Evolutionary conservation across 2,329 filamentous ascomycete species (phyloP).

Genomic region (Nigrograna mackinnonii): DNA sequence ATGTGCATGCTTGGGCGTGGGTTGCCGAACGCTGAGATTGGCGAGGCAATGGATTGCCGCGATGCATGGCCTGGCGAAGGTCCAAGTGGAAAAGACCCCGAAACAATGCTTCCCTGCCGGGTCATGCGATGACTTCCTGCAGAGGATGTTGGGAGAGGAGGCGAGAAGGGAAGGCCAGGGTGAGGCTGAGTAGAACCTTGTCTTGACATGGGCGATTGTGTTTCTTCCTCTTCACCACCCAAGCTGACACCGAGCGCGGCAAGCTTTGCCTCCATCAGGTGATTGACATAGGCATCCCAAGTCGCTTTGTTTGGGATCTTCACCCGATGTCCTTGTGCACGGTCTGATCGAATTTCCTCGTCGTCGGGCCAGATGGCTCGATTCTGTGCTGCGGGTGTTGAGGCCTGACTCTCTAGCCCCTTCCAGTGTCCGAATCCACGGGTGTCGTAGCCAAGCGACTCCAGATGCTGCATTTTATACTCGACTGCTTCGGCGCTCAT

Average conservation of each 20-base stretch:
- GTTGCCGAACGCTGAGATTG: slow-evolving; percentile 66
- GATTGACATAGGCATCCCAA: slow-evolving; percentile 80
- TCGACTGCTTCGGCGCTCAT: slow-evolving; percentile 57
- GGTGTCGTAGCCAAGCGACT: slow-evolving; percentile 70
- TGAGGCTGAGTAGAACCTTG: slow-evolving; percentile 76
- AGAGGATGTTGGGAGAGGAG: slow-evolving; percentile 79
- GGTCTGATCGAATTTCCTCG: slow-evolving; percentile 61
- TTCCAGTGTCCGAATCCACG: slow-evolving; percentile 68
- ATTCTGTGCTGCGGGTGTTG: slow-evolving; percentile 56
- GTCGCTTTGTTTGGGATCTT: slow-evolving; percentile 71
- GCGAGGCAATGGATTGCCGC: slow-evolving; percentile 70
- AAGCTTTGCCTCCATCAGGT: slow-evolving; percentile 87
- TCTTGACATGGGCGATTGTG: slow-evolving; percentile 66
- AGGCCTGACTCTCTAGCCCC: slow-evolving; percentile 37
- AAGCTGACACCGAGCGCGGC: slow-evolving; percentile 86
- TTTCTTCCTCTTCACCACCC: slow-evolving; percentile 71
- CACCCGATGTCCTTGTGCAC: slow-evolving; percentile 61
- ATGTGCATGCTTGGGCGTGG: slow-evolving; percentile 60
- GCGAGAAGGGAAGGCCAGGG: slow-evolving; percentile 78
- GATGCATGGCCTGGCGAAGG: slow-evolving; percentile 59
- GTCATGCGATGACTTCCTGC: slow-evolving; percentile 69
- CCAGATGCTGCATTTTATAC: slow-evolving; percentile 67
- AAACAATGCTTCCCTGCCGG: slow-evolving; percentile 61
- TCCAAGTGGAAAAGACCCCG: slow-evolving; percentile 61
- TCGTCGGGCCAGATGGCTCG: slow-evolving; percentile 69